phyloP scores from a whole-genome alignment of 306 rosid genomes.

The Alnus rubra region DNA sequence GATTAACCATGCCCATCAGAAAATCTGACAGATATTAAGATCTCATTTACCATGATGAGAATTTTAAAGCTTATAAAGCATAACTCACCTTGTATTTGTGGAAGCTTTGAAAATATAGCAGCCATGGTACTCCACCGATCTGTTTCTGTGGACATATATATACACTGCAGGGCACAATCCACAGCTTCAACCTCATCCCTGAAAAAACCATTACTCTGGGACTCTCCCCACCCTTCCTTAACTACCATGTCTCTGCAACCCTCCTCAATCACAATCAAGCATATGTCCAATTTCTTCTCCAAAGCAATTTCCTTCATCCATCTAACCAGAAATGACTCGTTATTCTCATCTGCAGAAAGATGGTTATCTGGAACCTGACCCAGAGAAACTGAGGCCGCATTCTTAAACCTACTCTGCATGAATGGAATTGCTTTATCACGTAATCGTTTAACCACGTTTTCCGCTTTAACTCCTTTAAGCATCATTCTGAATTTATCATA shows the following conservation, averaged over 20 bases:
- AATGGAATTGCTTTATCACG: slow-evolving; percentile 74
- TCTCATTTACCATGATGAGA: slow-evolving; percentile 26
- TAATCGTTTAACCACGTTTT: slow-evolving; percentile 61
- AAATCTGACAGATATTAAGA: slow-evolving; percentile 22
- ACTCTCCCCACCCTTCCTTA: slow-evolving; percentile 83
- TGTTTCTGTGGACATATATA: slow-evolving; percentile 74
- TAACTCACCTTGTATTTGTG: slow-evolving; percentile 70
- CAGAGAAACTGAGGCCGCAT: slow-evolving; percentile 33
- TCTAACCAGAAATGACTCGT: slow-evolving; percentile 77
- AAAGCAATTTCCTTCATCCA: slow-evolving; percentile 89
- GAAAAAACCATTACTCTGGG: slow-evolving; percentile 54
- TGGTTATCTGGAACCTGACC: slow-evolving; percentile 30
- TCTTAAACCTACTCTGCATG: slow-evolving; percentile 61
- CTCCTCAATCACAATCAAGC: slow-evolving; percentile 76
- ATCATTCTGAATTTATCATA: slow-evolving; percentile 82
- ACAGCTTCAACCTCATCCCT: slow-evolving; percentile 72
- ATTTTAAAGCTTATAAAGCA: slow-evolving; percentile 22
- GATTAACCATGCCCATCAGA: slow-evolving; percentile 18
- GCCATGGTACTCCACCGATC: slow-evolving; percentile 95
- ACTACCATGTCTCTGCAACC: slow-evolving; percentile 65
- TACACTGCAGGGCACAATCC: slow-evolving; percentile 90
- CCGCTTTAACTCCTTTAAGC: slow-evolving; percentile 83
- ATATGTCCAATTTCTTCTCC: slow-evolving; percentile 81
- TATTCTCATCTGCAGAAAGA: slow-evolving; percentile 38
- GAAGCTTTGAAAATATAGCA: slow-evolving; percentile 75